phyloP scores from a whole-genome alignment of 2,329 filamentous ascomycete species.

The Neonectria punicea region DNA sequence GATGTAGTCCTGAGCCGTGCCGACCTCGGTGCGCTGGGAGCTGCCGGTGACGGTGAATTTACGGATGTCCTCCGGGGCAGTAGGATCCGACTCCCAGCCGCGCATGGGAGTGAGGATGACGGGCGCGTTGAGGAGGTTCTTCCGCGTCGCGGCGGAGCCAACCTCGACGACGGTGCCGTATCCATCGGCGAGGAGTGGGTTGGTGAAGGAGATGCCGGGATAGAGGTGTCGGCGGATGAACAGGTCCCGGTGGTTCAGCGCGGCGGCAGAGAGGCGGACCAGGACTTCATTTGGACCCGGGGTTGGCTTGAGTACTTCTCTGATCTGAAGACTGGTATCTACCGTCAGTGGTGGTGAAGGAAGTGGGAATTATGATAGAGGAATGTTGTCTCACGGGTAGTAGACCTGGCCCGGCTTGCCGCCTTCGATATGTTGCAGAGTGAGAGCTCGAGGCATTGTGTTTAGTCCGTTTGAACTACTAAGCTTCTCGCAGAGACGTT shows the following conservation, averaged over 20 bases:
- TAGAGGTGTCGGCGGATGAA: slow-evolving; percentile 95
- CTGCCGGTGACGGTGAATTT: slow-evolving; percentile 76
- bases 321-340: slow-evolving; percentile 63
- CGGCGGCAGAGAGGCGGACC: slow-evolving; percentile 79
- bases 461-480: not conserved
- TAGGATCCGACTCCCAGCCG: slow-evolving; percentile 78
- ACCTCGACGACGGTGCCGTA: slow-evolving; percentile 76
- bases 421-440: slow-evolving; percentile 74
- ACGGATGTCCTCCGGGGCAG: slow-evolving; percentile 74
- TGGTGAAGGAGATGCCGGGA: slow-evolving; percentile 81
- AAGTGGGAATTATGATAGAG: not conserved
- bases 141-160: slow-evolving; percentile 59
- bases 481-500: not conserved
- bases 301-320: slow-evolving; percentile 69
- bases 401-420: slow-evolving; percentile 89
- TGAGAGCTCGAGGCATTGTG: slow-evolving; percentile 66
- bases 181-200: slow-evolving; percentile 85
- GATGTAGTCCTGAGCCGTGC: slow-evolving; percentile 80
- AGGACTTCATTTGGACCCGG: slow-evolving; percentile 76
- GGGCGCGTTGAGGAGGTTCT: slow-evolving; percentile 66
- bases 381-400: slow-evolving; percentile 69
- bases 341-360: slow-evolving; percentile 18
- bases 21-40: slow-evolving; percentile 68
- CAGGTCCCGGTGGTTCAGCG: slow-evolving; percentile 94
- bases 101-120: slow-evolving; percentile 83